Evolutionary conservation across 495 filamentous ascomycete species (phyloP).

Genomic region (Barbatosphaeria neglecta): DNA sequence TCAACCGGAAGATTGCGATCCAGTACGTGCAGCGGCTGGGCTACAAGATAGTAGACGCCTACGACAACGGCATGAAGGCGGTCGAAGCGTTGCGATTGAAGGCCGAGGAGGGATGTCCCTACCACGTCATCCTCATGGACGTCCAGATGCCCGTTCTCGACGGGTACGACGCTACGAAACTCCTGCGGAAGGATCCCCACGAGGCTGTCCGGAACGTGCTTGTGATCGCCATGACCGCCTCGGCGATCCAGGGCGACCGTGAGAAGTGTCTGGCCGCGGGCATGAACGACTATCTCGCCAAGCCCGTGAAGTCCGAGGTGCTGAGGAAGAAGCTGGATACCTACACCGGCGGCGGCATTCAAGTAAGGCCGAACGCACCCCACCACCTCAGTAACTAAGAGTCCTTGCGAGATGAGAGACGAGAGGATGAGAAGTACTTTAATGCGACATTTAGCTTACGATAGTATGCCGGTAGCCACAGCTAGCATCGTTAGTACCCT

Average conservation of each 20-base stretch:
- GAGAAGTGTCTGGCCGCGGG: conserved; percentile 86
- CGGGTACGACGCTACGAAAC: conserved; percentile 82
- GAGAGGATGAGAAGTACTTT: too few species aligned
- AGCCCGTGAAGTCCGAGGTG: conserved; percentile 67
- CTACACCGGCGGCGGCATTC: conserved; percentile 33
- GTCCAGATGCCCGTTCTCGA: conserved; percentile 91
- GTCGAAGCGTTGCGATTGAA: conserved; percentile 72
- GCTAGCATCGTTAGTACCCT: neutral
- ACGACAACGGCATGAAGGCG: conserved; percentile 73
- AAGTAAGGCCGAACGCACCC: conserved; percentile 5
- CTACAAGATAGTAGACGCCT: conserved; percentile 67
- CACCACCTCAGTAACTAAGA: neutral
- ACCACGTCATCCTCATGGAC: conserved; percentile 83
- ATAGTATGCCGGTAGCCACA: neutral
- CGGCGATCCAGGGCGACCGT: conserved; percentile 79
- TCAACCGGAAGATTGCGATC: conserved; percentile 85
- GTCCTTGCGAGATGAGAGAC: neutral
- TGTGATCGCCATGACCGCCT: conserved; percentile 89
- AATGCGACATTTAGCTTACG: too few species aligned
- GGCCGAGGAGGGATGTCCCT: conserved; percentile 55
- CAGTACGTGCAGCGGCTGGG: conserved; percentile 78
- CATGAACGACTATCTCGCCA: conserved; percentile 94
- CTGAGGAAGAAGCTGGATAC: conserved; percentile 65
- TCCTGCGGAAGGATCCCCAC: conserved; percentile 62
- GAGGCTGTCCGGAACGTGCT: conserved; percentile 63